Evolutionary conservation across 1,284 basidiomycete genomes (phyloP).

Genomic region (Ustilago vetiveriae): DNA sequence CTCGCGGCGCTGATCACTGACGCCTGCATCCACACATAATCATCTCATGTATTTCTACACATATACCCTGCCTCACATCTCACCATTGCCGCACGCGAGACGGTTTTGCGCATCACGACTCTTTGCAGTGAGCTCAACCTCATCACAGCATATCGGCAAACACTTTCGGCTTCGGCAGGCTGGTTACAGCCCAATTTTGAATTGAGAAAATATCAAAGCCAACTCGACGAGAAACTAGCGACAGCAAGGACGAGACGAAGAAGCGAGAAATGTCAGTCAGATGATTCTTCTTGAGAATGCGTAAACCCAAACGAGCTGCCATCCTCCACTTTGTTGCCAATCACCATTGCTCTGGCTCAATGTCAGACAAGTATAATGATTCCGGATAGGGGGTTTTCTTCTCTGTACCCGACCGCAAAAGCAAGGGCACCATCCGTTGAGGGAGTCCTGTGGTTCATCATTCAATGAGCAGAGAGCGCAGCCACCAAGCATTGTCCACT

Average conservation of each 20-base stretch:
- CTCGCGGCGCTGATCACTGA: slow-evolving; percentile 9
- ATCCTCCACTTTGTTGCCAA: not conserved
- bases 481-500: not conserved
- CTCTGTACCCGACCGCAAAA: slow-evolving; percentile 39
- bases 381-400: slow-evolving; percentile 58
- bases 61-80: too few relatives aligned
- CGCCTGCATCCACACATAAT: not conserved
- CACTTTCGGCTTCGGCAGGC: slow-evolving; percentile 18
- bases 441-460: slow-evolving; percentile 63
- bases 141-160: too few relatives aligned
- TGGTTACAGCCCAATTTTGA: slow-evolving; percentile 16
- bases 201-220: slow-evolving; percentile 17
- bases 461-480: slow-evolving; percentile 36
- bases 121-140: too few relatives aligned
- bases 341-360: slow-evolving; percentile 30
- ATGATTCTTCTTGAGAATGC: too few relatives aligned
- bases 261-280: slow-evolving; percentile 14
- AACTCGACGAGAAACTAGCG: slow-evolving; percentile 17
- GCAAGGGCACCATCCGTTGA: slow-evolving; percentile 53
- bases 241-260: slow-evolving; percentile 4
- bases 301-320: too few relatives aligned
- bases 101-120: too few relatives aligned
- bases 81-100: too few relatives aligned
- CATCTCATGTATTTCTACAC: too few relatives aligned
- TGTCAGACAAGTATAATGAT: slow-evolving; percentile 59